Evolutionary conservation across 495 filamentous ascomycete genomes (phyloP).

Genomic region (Thermothielavioides terrestris): DNA sequence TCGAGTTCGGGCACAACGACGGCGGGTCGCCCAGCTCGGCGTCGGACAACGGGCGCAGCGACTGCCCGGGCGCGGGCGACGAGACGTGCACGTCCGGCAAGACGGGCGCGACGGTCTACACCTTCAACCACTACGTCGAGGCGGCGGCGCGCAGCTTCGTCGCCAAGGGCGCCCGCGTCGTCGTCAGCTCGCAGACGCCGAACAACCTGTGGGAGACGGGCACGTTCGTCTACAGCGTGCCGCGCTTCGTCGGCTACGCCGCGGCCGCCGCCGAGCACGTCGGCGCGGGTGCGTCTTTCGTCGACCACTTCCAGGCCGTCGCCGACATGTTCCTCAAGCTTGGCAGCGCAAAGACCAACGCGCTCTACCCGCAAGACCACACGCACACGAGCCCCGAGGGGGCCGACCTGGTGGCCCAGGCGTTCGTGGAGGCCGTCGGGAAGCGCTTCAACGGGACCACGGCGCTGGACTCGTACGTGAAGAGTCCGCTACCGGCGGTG

Average conservation of each 20-base stretch:
- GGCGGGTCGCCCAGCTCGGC: constrained; percentile 47
- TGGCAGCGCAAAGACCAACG: constrained; percentile 39
- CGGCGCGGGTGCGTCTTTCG: constrained; percentile 39
- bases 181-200: constrained; percentile 55
- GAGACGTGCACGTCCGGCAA: constrained; percentile 48
- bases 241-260: constrained; percentile 52
- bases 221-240: constrained; percentile 31
- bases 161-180: constrained; percentile 53
- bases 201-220: constrained; percentile 55
- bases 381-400: constrained; percentile 56
- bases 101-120: constrained; percentile 44
- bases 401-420: constrained; percentile 48
- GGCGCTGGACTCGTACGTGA: constrained; percentile 20
- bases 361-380: constrained; percentile 51
- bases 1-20: constrained; percentile 61
- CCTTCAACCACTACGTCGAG: constrained; percentile 49
- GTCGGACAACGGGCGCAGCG: constrained; percentile 51
- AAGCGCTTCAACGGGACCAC: constrained; percentile 34
- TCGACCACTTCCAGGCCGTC: constrained; percentile 54
- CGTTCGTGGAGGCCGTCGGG: constrained; percentile 53
- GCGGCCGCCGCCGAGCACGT: constrained; percentile 39
- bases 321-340: constrained; percentile 44
- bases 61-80: constrained; percentile 45
- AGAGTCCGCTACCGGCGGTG: constrained; percentile 12
- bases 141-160: constrained; percentile 44